phyloP scores from a whole-genome alignment of 2,329 filamentous ascomycete genomes.

The Magnaporthiopsis rhizophila region DNA sequence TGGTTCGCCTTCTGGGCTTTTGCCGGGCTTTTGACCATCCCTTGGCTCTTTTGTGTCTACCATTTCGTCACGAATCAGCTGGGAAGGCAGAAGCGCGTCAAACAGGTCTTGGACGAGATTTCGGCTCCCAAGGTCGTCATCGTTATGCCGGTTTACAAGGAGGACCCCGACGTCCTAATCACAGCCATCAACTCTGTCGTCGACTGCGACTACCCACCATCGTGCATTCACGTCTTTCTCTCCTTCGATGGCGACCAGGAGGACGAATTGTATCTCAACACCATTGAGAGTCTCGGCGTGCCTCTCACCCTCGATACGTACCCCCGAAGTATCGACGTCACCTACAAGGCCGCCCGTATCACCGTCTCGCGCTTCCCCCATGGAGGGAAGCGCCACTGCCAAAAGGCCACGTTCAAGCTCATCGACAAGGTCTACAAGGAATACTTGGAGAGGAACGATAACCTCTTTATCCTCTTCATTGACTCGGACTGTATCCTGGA shows the following conservation, averaged over 20 bases:
- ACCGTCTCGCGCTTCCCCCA: conserved; percentile 90
- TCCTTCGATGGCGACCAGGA: conserved; percentile 90
- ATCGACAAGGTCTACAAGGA: conserved; percentile 88
- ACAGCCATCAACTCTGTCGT: conserved; percentile 87
- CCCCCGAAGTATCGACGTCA: conserved; percentile 83
- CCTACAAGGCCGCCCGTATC: conserved; percentile 73
- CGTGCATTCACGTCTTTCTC: conserved; percentile 89
- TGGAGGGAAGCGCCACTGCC: conserved; percentile 87
- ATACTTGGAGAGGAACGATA: conserved; percentile 80
- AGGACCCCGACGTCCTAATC: conserved; percentile 74
- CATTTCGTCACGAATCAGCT: conserved; percentile 82
- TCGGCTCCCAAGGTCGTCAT: conserved; percentile 91
- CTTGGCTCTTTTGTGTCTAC: conserved; percentile 90
- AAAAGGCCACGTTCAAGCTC: conserved; percentile 86
- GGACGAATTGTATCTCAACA: conserved; percentile 81
- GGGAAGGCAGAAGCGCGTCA: conserved; percentile 73
- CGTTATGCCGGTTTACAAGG: conserved; percentile 95
- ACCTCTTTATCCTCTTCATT: conserved; percentile 93
- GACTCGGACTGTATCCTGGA: conserved; percentile 96
- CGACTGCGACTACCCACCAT: conserved; percentile 85
- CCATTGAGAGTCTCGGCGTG: conserved; percentile 77
- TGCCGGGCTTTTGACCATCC: conserved; percentile 72
- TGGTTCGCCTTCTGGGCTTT: conserved; percentile 98
- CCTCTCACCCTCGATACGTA: conserved; percentile 69
- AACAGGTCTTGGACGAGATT: conserved; percentile 72